phyloP scores from a whole-genome alignment of 345 rosid genomes.

The Erucastrum elatum region DNA sequence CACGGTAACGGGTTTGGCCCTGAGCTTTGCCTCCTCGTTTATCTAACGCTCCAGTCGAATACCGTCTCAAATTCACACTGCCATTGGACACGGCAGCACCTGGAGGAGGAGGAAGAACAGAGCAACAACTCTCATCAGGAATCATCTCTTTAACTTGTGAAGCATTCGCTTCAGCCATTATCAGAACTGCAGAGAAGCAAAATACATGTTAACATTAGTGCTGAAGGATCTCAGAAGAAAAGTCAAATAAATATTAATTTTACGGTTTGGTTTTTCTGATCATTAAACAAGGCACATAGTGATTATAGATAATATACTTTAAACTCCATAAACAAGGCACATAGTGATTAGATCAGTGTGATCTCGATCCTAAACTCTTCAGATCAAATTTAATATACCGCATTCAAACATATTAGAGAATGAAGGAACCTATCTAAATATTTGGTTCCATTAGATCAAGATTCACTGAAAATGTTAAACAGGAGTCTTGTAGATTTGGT shows the following conservation, averaged over 20 bases:
- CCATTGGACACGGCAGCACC: conserved; percentile 5
- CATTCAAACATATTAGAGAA: neutral
- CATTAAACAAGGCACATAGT: no score
- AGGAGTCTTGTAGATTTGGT: neutral
- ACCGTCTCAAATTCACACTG: conserved; percentile 39
- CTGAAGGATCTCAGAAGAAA: neutral
- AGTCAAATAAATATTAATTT: neutral
- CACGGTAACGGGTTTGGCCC: conserved; percentile 57
- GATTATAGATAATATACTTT: no score
- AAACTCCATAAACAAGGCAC: neutral
- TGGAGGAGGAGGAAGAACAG: conserved; percentile 1
- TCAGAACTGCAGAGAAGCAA: conserved; percentile 19
- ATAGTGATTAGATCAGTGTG: conserved; percentile 5
- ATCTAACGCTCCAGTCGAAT: conserved; percentile 43
- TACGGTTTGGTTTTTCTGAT: no score
- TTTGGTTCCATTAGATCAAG: neutral
- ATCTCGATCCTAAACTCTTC: conserved; percentile 15
- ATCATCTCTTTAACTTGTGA: conserved; percentile 23
- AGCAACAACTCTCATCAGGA: conserved; percentile 24
- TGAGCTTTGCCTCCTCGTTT: conserved; percentile 26
- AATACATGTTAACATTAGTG: neutral
- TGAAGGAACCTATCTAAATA: conserved; percentile 3
- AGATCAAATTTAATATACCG: neutral
- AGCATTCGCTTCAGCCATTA: conserved; percentile 32
- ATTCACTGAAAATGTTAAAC: neutral